phyloP scores from a whole-genome alignment of 345 rosid species.

The Populus simonii region DNA sequence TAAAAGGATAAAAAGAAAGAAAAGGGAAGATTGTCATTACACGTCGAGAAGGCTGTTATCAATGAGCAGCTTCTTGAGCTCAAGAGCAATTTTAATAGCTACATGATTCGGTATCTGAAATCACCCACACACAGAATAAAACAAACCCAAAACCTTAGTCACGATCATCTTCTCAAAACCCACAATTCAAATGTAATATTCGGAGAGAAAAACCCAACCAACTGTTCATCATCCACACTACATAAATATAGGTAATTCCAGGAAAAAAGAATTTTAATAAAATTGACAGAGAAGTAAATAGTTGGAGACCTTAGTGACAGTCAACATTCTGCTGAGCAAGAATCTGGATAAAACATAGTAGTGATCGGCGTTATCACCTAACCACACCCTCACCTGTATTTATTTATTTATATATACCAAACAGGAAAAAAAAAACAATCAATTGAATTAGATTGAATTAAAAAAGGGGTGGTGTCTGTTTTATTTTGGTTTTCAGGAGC shows the following conservation, averaged over 20 bases:
- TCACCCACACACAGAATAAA: background rate
- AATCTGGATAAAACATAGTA: conserved; percentile 93
- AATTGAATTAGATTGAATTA: background rate
- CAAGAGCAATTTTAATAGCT: conserved; percentile 91
- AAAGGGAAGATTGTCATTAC: conserved; percentile 41
- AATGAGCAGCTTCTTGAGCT: conserved; percentile 88
- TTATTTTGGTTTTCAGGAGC: background rate
- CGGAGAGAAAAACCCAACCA: background rate
- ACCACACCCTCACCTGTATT: conserved; percentile 93
- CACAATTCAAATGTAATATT: background rate
- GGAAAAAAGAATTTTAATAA: background rate
- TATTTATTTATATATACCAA: background rate
- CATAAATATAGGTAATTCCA: background rate
- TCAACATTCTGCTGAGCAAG: conserved; percentile 88
- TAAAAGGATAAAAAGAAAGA: background rate
- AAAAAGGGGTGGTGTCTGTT: background rate
- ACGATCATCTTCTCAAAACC: background rate
- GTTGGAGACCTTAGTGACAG: conserved; percentile 83
- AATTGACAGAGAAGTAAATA: background rate
- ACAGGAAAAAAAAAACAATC: background rate
- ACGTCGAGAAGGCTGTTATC: conserved; percentile 98
- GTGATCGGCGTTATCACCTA: conserved; percentile 93
- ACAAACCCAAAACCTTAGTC: background rate
- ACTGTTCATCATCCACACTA: background rate
- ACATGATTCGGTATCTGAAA: conserved; percentile 94